These are phyloP conservation scores for Yarrowia yakushimensis DNA, from an alignment of 805 yeast genomes.

Conservation along the genomic window DNA sequence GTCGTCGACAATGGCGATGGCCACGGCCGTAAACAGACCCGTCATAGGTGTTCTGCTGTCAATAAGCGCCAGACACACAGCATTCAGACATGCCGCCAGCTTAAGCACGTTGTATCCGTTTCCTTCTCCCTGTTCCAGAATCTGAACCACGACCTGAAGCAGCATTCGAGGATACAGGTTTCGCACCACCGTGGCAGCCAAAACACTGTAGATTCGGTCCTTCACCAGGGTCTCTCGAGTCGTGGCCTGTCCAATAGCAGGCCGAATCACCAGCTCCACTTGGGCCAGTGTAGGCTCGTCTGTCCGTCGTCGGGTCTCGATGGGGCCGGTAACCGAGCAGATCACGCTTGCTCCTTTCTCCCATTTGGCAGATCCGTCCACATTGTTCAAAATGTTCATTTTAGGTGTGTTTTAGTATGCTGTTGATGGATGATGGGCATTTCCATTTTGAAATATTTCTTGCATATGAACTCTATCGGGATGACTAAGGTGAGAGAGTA, in stretches of 20 bases:
- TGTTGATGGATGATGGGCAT: neutral
- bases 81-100: slow-evolving; percentile 67
- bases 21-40: slow-evolving; percentile 55
- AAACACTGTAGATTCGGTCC: slow-evolving; percentile 59
- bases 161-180: slow-evolving; percentile 74
- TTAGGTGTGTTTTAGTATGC: neutral
- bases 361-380: slow-evolving; percentile 77
- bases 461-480: slow-evolving; percentile 2
- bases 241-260: slow-evolving; percentile 69
- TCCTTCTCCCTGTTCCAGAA: slow-evolving; percentile 53
- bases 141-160: slow-evolving; percentile 64
- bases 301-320: slow-evolving; percentile 77
- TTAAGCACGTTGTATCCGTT: slow-evolving; percentile 45
- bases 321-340: slow-evolving; percentile 84
- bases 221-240: slow-evolving; percentile 75
- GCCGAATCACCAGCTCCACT: slow-evolving; percentile 73
- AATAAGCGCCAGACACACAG: slow-evolving; percentile 66
- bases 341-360: slow-evolving; percentile 56
- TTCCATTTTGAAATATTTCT: slow-evolving; percentile 1
- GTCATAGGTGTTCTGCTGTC: slow-evolving; percentile 73
- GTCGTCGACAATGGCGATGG: slow-evolving; percentile 42
- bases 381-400: slow-evolving; percentile 34
- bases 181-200: slow-evolving; percentile 58
- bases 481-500: too few species aligned
- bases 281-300: slow-evolving; percentile 78